Percentiles rank a stretch among this genome's conserved stretches.
phyloP scores from a whole-genome alignment of 106 monocot species.

The Dioscorea dumetorum region DNA sequence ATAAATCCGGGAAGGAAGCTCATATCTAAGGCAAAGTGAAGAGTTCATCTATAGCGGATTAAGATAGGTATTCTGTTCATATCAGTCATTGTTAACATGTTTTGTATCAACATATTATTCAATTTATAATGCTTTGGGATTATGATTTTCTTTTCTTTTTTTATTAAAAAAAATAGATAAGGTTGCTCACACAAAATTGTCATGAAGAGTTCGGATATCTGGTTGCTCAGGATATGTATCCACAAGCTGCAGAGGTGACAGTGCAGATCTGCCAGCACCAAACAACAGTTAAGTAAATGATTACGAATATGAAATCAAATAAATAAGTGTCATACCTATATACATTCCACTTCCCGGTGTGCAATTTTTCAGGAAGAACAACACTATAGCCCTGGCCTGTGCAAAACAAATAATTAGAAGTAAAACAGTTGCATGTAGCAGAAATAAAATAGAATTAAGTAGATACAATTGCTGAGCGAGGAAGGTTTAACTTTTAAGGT shows the following conservation, averaged over 20 bases:
- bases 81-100: too few species aligned
- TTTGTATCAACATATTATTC: too few species aligned
- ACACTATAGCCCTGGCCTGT: conserved; percentile 64
- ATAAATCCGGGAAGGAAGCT: too few species aligned
- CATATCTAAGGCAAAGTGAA: too few species aligned
- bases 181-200: conserved; percentile 85
- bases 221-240: conserved; percentile 48
- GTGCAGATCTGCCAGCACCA: conserved; percentile 50
- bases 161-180: too few species aligned
- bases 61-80: too few species aligned
- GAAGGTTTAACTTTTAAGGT: background rate
- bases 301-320: background rate
- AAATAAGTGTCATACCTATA: conserved; percentile 49
- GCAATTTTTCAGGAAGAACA: conserved; percentile 73
- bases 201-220: conserved; percentile 82
- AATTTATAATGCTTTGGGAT: too few species aligned
- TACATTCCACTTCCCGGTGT: conserved; percentile 90
- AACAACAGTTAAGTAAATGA: conserved; percentile 2
- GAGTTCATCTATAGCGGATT: too few species aligned
- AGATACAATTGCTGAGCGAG: too few species aligned
- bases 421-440: background rate
- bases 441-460: background rate
- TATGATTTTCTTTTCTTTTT: too few species aligned
- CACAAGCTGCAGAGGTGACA: conserved; percentile 68
- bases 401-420: conserved; percentile 8